A percentile compares a stretch with the other conserved stretches of the same genome.
phyloP scores from a whole-genome alignment of 352 stramenopile species.

The Pythium rishiriense region DNA sequence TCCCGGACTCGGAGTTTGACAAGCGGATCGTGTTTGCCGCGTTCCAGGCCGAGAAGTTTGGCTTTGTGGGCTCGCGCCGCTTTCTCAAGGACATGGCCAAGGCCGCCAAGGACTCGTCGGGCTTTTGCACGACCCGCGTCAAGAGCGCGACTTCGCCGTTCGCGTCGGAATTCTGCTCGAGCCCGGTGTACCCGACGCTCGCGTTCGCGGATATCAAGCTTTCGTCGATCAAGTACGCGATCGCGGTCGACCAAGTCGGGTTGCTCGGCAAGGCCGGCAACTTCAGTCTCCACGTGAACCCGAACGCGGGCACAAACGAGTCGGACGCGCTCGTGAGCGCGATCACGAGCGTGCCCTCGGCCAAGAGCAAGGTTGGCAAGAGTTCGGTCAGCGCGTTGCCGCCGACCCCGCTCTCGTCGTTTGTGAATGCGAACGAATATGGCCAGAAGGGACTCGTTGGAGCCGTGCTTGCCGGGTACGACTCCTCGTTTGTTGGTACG shows the following conservation, averaged over 20 bases:
- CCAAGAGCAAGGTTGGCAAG: slow-evolving; percentile 33
- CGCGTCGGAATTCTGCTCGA: slow-evolving; percentile 62
- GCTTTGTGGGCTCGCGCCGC: slow-evolving; percentile 79
- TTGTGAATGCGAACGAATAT: slow-evolving; percentile 74
- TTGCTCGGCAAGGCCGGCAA: slow-evolving; percentile 50
- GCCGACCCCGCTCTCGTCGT: slow-evolving; percentile 66
- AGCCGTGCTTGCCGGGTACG: slow-evolving; percentile 73
- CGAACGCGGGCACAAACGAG: slow-evolving; percentile 37
- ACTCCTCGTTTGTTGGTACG: slow-evolving; percentile 44
- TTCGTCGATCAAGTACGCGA: slow-evolving; percentile 61
- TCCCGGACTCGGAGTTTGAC: slow-evolving; percentile 61
- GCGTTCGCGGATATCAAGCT: slow-evolving; percentile 64
- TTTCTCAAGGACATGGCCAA: slow-evolving; percentile 69
- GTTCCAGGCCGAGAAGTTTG: slow-evolving; percentile 82
- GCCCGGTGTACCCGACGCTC: slow-evolving; percentile 62
- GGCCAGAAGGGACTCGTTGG: slow-evolving; percentile 56
- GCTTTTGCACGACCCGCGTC: slow-evolving; percentile 51
- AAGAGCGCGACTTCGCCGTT: slow-evolving; percentile 53
- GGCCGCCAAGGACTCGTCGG: slow-evolving; percentile 47
- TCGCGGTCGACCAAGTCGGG: slow-evolving; percentile 80
- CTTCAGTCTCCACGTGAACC: slow-evolving; percentile 75
- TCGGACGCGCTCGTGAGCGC: slow-evolving; percentile 47
- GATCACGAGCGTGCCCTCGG: slow-evolving; percentile 51
- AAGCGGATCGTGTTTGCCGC: slow-evolving; percentile 81
- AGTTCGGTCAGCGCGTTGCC: slow-evolving; percentile 49